phyloP scores from a whole-genome alignment of 192 early-diverging fungal species.

The Rhizophagus sp. region DNA sequence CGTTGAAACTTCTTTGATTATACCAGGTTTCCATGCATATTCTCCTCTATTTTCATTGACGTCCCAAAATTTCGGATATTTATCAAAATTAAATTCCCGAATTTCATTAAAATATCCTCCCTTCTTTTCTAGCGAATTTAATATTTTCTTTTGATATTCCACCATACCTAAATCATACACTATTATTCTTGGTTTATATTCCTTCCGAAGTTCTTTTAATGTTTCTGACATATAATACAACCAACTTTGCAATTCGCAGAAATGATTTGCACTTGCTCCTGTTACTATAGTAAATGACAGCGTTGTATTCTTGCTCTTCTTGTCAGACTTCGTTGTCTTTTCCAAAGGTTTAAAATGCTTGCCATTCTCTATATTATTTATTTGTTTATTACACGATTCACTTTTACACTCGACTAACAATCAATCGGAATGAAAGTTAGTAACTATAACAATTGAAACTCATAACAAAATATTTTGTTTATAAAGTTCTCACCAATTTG shows the following conservation, averaged over 20 bases:
- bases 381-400: neutral
- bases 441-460: too few species aligned
- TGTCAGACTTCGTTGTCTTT: too few species aligned
- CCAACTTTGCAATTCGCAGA: neutral
- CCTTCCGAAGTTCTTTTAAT: neutral
- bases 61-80: constrained; percentile 51
- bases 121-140: constrained; percentile 38
- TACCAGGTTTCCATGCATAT: constrained; percentile 58
- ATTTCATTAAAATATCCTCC: constrained; percentile 43
- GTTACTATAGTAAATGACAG: neutral
- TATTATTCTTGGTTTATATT: constrained; percentile 34
- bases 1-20: constrained; percentile 38
- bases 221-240: neutral
- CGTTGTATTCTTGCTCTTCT: neutral
- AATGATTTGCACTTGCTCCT: constrained; percentile 18
- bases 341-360: too few species aligned
- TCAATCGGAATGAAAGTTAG: neutral
- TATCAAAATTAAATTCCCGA: constrained; percentile 39
- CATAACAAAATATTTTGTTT: neutral
- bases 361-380: too few species aligned
- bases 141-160: constrained; percentile 34
- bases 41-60: constrained; percentile 44
- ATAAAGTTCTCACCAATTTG: neutral
- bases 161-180: constrained; percentile 55
- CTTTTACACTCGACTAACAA: neutral